Evolutionary conservation across 345 rosid species (phyloP).

Genomic region (Sisymbrium altissimum): DNA sequence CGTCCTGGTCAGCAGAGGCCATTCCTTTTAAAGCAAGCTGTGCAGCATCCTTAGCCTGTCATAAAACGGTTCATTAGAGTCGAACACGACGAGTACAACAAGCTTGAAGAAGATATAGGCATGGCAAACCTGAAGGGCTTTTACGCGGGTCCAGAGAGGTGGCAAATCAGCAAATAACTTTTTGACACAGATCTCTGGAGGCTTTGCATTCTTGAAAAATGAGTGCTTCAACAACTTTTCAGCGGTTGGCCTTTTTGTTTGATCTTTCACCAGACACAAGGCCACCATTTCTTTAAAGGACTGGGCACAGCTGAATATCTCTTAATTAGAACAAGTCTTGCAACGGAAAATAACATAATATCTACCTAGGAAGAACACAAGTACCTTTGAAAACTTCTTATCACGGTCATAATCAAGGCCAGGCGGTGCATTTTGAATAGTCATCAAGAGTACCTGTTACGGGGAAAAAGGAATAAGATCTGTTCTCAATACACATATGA

Average conservation of each 20-base stretch:
- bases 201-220: slow-evolving; percentile 92
- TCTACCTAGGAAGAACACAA: slow-evolving; percentile 18
- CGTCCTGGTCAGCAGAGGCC: slow-evolving; percentile 97
- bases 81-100: slow-evolving; percentile 6
- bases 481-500: not conserved
- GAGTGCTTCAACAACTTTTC: slow-evolving; percentile 76
- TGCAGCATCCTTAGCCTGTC: slow-evolving; percentile 93
- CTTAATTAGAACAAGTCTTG: slow-evolving; percentile 27
- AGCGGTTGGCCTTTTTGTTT: slow-evolving; percentile 85
- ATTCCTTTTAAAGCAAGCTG: slow-evolving; percentile 88
- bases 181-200: slow-evolving; percentile 86
- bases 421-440: slow-evolving; percentile 98
- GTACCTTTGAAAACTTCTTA: slow-evolving; percentile 86
- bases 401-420: slow-evolving; percentile 95
- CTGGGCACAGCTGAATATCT: slow-evolving; percentile 45
- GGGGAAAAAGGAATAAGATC: slow-evolving; percentile 27
- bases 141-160: slow-evolving; percentile 90
- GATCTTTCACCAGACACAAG: slow-evolving; percentile 95
- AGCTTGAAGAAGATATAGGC: slow-evolving; percentile 3
- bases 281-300: slow-evolving; percentile 99
- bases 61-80: slow-evolving; percentile 20
- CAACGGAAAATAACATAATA: not conserved
- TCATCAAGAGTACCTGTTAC: slow-evolving; percentile 86
- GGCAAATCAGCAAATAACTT: slow-evolving; percentile 76
- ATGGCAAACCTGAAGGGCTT: slow-evolving; percentile 77